These are phyloP conservation scores for Thalassiosira pacifica DNA, from an alignment of 352 stramenopile genomes.

Conservation along the genomic window DNA sequence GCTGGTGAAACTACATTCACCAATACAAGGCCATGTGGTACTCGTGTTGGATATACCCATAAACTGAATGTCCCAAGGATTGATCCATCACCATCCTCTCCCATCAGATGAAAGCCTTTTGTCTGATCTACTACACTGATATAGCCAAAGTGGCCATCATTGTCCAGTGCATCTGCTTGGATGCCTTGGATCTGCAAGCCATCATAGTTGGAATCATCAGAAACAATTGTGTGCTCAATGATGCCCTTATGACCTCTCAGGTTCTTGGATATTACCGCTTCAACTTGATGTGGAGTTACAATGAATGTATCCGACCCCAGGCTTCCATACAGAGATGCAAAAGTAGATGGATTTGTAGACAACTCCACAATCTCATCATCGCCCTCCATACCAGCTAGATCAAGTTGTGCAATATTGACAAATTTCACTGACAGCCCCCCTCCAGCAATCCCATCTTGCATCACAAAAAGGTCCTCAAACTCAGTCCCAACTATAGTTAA, in stretches of 20 bases:
- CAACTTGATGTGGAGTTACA: constrained; percentile 43
- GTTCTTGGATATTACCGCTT: constrained; percentile 63
- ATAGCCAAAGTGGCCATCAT: constrained; percentile 60
- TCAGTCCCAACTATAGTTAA: constrained; percentile 58
- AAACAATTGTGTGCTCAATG: constrained; percentile 56
- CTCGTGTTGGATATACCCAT: constrained; percentile 49
- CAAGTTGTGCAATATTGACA: constrained; percentile 56
- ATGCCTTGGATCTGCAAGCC: constrained; percentile 47
- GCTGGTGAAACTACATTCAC: constrained; percentile 26
- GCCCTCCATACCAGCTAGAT: constrained; percentile 47
- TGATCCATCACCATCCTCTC: constrained; percentile 61
- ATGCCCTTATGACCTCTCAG: constrained; percentile 59
- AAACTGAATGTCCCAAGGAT: constrained; percentile 55
- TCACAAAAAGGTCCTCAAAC: constrained; percentile 56
- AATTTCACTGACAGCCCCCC: constrained; percentile 58
- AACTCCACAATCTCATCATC: constrained; percentile 59
- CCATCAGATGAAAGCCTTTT: constrained; percentile 56
- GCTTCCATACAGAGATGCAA: constrained; percentile 51
- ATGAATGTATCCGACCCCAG: constrained; percentile 60
- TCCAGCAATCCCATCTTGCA: constrained; percentile 61
- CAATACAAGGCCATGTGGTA: constrained; percentile 40
- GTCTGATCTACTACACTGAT: constrained; percentile 49
- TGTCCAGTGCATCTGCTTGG: constrained; percentile 58
- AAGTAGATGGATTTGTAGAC: constrained; percentile 48
- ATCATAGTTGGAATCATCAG: constrained; percentile 52